Base-by-base conservation (phyloP, 1,139 yeast species). In the Geotrichum citri-aurantii region DNA sequence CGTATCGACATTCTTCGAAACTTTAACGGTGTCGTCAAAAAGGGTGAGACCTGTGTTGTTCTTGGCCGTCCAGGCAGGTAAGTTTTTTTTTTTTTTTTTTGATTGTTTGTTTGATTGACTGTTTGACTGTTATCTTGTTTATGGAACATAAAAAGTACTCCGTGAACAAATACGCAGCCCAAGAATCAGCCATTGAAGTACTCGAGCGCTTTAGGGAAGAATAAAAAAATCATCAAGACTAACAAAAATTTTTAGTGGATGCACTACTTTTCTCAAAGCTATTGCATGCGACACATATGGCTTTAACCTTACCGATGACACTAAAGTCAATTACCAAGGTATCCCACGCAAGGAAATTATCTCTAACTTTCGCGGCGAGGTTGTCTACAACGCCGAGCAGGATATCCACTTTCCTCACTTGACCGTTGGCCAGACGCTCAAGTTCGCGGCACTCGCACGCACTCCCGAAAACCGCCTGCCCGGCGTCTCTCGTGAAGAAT, bases 41-140 rank as follows among this genome's bases (percentile, higher is more conserved):
- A 93, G 0, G 92, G 95, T 57, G 88, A 86, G 66, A 76, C 87
- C 59, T 80, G 88, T 2, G 88, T 88, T 55, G 95, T 87, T 0
- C 73, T 87, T 49, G 95, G 93, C 50, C 81, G 91, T 70, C 95
- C 95, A 0, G 95, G 95, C 6, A 48, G 52, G 59, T 57, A 54
- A 14, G 59, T 53, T 70, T 12, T n/a, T n/a, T n/a, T n/a, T n/a
- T n/a, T n/a, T n/a, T n/a, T n/a, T n/a, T n/a, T n/a, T n/a, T n/a
- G n/a, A n/a, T n/a, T n/a, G n/a, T n/a, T n/a, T n/a, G n/a, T n/a
- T n/a, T n/a, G n/a, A n/a, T n/a, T n/a, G n/a, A n/a, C n/a, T n/a
- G n/a, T n/a, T n/a, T n/a, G n/a, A n/a, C n/a, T n/a, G n/a, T n/a
- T n/a, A n/a, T n/a, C n/a, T n/a, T n/a, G n/a, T n/a, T n/a, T n/a